Percentiles rank a stretch among this genome's conserved stretches.
phyloP scores from a whole-genome alignment of 2,329 filamentous ascomycete genomes.

The Albifimbria verrucaria region DNA sequence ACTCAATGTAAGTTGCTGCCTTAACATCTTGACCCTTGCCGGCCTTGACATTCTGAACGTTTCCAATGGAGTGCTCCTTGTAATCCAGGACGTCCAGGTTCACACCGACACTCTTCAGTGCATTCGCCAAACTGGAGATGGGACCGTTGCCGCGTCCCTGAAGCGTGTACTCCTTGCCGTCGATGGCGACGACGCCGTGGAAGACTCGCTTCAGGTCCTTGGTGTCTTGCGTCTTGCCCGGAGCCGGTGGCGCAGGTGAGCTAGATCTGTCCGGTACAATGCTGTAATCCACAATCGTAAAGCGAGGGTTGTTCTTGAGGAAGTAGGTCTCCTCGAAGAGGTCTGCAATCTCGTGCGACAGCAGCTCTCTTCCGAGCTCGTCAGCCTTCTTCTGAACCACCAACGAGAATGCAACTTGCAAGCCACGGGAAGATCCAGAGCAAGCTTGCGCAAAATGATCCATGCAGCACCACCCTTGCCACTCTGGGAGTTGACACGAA shows the following conservation, averaged over 20 bases:
- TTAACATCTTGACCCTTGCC: conserved; percentile 70
- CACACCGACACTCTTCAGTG: conserved; percentile 73
- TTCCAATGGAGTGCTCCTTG: conserved; percentile 91
- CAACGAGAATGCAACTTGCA: conserved; percentile 87
- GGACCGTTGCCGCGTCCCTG: conserved; percentile 84
- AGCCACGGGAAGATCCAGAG: conserved; percentile 90
- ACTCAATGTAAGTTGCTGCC: conserved; percentile 95
- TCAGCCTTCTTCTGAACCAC: conserved; percentile 84
- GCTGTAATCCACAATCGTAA: conserved; percentile 85
- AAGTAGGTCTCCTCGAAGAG: conserved; percentile 91
- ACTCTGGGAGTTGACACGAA: conserved; percentile 94
- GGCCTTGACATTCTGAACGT: conserved; percentile 18
- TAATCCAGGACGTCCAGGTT: conserved; percentile 91
- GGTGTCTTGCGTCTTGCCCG: conserved; percentile 72
- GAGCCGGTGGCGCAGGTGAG: conserved; percentile 65
- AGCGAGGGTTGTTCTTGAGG: conserved; percentile 76
- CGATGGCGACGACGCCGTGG: conserved; percentile 78
- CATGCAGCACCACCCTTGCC: conserved; percentile 94
- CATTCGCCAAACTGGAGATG: conserved; percentile 82
- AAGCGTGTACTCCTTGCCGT: conserved; percentile 75
- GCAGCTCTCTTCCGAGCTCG: conserved; percentile 75
- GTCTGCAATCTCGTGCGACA: conserved; percentile 76
- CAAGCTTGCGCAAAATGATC: conserved; percentile 85
- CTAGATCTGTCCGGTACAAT: conserved; percentile 79
- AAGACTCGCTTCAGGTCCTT: conserved; percentile 79